Evolutionary conservation across 2,329 filamentous ascomycete genomes (phyloP), one percentile per base, ranked within the genome.

Genomic region (Paecilomyces formosus): DNA sequence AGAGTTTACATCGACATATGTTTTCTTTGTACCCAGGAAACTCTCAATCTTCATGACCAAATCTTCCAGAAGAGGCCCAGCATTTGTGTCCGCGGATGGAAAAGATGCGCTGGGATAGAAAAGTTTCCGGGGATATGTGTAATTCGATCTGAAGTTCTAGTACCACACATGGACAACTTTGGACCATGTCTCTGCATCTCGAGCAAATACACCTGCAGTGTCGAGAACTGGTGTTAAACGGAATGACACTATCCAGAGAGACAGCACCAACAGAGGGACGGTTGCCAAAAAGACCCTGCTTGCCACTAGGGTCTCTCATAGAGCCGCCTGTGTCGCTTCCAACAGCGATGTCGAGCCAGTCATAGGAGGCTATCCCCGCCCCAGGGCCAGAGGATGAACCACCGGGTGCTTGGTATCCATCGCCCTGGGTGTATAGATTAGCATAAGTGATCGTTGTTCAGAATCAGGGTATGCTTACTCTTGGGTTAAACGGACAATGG

Each of bases 301-400:
- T 61, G 2, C 64, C 61, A 1, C 64, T 64, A 2, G 70, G 70
- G 0, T 58, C 62, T 7, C 70, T 63, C 57, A 72, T 68, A 15
- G 66, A 69, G 9, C 68, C 71, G 24, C 72, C 70, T 53, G 51
- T 76, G 76, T 51, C 81, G 31, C 74, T 77, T 3, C 80, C 80
- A 3, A 83, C 66, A 0, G 78, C 74, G 35, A 82, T 64, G 57
- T 83, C 80, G 2, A 83, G 60, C 74, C 74, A 76, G 13, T 67
- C 61, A 57, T 76, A 76, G 3, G 70, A 61, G 18, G 66, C 74
- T 22, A 70, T 66, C 0, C 68, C 69, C 15, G 65, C 62, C 0
- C 63, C 68, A 2, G 65, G 58, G 2, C 69, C 68, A 2, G 64
- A 62, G 12, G 65, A 68, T 3, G 66, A 69, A 0, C 59, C 63